Evolutionary conservation across 768 basidiomycete genomes (phyloP).

Genomic region (Mycena indigotica): DNA sequence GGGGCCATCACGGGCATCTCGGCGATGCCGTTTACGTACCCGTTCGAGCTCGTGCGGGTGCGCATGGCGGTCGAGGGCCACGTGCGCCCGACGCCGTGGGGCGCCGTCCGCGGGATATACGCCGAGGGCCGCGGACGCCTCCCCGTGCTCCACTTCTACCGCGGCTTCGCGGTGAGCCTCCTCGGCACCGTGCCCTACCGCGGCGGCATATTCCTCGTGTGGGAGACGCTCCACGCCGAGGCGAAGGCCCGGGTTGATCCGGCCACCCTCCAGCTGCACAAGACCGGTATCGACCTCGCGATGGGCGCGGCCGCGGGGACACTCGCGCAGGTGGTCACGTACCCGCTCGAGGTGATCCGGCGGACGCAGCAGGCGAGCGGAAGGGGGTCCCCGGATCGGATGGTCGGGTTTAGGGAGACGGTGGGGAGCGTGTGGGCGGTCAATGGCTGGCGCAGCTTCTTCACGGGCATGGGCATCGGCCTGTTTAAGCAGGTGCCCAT

Average conservation of each 20-base stretch:
- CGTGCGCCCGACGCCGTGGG: slow-evolving; percentile 33
- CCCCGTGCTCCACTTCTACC: slow-evolving; percentile 89
- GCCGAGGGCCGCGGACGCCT: slow-evolving; percentile 38
- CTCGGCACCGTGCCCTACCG: slow-evolving; percentile 71
- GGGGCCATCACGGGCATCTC: slow-evolving; percentile 83
- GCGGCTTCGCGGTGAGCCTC: slow-evolving; percentile 93
- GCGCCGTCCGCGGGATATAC: slow-evolving; percentile 20
- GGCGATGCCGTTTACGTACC: slow-evolving; percentile 85
- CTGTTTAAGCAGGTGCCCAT: slow-evolving; percentile 31
- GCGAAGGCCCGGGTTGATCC: slow-evolving; percentile 19
- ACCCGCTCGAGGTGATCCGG: slow-evolving; percentile 30
- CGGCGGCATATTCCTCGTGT: slow-evolving; percentile 29
- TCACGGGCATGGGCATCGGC: slow-evolving; percentile 29
- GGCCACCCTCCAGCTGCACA: slow-evolving; percentile 23
- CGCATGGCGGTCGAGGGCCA: slow-evolving; percentile 84
- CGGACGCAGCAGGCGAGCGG: slow-evolving; percentile 32
- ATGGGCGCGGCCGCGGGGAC: slow-evolving; percentile 30
- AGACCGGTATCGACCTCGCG: slow-evolving; percentile 29
- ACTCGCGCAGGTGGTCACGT: slow-evolving; percentile 26
- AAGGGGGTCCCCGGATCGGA: slow-evolving; percentile 24
- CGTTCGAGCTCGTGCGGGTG: slow-evolving; percentile 92
- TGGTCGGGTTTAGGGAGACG: slow-evolving; percentile 28
- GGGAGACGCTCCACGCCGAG: slow-evolving; percentile 31
- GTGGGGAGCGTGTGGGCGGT: slow-evolving; percentile 23
- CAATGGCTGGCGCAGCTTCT: slow-evolving; percentile 30